Conservation (phyloP, 2,329 filamentous ascomycete species). For the Sporothrix brasiliensis region DNA sequence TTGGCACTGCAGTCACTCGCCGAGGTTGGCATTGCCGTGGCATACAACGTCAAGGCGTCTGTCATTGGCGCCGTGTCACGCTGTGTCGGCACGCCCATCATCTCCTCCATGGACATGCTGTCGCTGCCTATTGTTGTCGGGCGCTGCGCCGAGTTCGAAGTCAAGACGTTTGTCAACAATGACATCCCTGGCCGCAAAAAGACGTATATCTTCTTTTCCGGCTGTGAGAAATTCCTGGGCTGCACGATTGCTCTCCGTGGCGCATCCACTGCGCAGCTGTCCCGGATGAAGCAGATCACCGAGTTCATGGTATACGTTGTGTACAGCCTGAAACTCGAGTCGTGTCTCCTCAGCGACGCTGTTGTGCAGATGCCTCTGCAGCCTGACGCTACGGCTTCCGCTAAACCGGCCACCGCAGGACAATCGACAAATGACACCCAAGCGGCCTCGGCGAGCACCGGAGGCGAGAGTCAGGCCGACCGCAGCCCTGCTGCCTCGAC, state of each 20-base stretch:
- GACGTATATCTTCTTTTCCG: conserved; percentile 93
- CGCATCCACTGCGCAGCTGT: conserved; percentile 69
- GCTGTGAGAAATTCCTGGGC: conserved; percentile 84
- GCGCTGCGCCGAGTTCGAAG: conserved; percentile 82
- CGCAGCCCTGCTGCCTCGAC: conserved; percentile 21
- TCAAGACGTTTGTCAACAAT: conserved; percentile 90
- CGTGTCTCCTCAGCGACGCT: conserved; percentile 89
- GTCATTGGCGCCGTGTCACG: conserved; percentile 93
- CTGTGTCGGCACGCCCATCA: conserved; percentile 87
- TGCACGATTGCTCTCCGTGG: conserved; percentile 93
- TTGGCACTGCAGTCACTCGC: conserved; percentile 86
- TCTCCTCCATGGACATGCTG: conserved; percentile 93
- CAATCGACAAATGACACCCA: conserved; percentile 22
- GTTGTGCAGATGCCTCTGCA: conserved; percentile 77
- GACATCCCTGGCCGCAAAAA: conserved; percentile 76
- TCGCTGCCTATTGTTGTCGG: conserved; percentile 76
- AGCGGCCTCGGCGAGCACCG: neutral
- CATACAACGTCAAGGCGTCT: conserved; percentile 94
- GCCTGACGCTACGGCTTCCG: conserved; percentile 47
- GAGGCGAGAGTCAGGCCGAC: neutral
- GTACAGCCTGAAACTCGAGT: conserved; percentile 95
- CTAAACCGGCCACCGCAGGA: conserved; percentile 42
- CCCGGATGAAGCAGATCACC: conserved; percentile 86
- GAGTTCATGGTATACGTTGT: conserved; percentile 99
- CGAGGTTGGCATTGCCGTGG: conserved; percentile 87